Percentiles rank a stretch among this genome's conserved stretches.
Conservation (phyloP, 169 alveolate species). For the Eimeria zaria region DNA sequence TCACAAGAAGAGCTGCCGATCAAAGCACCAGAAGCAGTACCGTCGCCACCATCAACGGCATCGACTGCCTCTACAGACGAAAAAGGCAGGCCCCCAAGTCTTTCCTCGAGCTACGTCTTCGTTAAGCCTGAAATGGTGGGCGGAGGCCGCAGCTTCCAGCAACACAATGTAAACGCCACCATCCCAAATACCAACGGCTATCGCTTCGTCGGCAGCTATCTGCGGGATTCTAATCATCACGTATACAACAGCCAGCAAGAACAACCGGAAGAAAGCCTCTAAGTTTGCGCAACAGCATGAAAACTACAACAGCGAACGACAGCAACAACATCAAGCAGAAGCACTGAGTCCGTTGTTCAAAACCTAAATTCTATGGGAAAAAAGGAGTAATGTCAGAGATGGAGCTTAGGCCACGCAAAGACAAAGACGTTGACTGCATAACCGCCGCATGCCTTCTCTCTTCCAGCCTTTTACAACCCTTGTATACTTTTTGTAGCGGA, state of each 20-base stretch:
- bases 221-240: not conserved
- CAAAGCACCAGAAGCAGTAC: not conserved
- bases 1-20: not conserved
- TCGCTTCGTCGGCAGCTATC: not conserved
- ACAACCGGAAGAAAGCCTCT: not conserved
- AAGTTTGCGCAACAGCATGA: not conserved
- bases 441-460: not conserved
- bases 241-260: not conserved
- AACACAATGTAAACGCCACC: not conserved
- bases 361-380: not conserved
- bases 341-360: not conserved
- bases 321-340: not conserved
- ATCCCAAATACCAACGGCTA: not conserved
- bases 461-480: not conserved
- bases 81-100: conserved; percentile 19
- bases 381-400: not conserved
- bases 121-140: not conserved
- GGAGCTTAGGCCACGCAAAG: not conserved
- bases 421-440: not conserved
- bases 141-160: conserved; percentile 7
- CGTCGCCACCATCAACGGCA: not conserved
- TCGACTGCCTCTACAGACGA: conserved; percentile 12
- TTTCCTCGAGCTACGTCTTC: conserved; percentile 18
- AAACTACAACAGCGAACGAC: not conserved
- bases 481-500: not conserved